A percentile compares a stretch with the other conserved stretches of the same genome.
These are phyloP conservation scores for Scedosporium dehoogii DNA, from an alignment of 2,329 filamentous ascomycete species.

Conservation along the genomic window DNA sequence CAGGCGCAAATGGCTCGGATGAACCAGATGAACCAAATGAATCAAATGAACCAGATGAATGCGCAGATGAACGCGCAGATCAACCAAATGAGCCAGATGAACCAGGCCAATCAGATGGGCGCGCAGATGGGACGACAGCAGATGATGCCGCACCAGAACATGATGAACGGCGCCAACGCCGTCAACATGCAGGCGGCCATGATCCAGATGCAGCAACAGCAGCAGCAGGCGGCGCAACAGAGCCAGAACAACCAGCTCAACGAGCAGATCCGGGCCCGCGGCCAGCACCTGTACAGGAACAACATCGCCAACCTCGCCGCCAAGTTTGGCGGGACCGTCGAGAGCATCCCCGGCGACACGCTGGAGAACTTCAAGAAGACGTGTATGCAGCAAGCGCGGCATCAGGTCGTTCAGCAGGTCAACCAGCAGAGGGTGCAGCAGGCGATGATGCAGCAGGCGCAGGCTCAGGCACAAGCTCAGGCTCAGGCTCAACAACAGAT, in stretches of 20 bases:
- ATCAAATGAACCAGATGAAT: conserved; percentile 19
- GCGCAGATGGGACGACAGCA: conserved; percentile 27
- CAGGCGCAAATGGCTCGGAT: conserved; percentile 14
- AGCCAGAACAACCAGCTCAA: conserved; percentile 20
- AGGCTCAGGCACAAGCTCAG: conserved; percentile 16
- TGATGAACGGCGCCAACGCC: conserved; percentile 27
- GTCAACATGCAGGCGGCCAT: conserved; percentile 26
- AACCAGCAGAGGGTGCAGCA: conserved; percentile 24
- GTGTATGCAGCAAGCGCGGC: conserved; percentile 29
- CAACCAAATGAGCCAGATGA: conserved; percentile 13
- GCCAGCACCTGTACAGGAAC: conserved; percentile 27
- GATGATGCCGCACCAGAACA: conserved; percentile 23
- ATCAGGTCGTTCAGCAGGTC: conserved; percentile 20
- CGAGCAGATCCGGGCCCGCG: conserved; percentile 23
- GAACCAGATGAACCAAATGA: conserved; percentile 13
- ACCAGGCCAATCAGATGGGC: conserved; percentile 10
- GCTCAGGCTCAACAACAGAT: conserved; percentile 27
- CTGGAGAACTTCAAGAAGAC: conserved; percentile 33
- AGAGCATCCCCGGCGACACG: conserved; percentile 36
- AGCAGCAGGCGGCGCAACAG: conserved; percentile 22
- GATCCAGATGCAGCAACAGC: conserved; percentile 11
- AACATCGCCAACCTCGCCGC: conserved; percentile 23
- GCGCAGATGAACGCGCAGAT: conserved; percentile 14
- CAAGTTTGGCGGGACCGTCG: conserved; percentile 28
- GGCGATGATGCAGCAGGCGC: conserved; percentile 23